These are phyloP conservation scores for Golubevia pallescens DNA, from an alignment of 1,284 basidiomycete genomes.

Conservation along the genomic window DNA sequence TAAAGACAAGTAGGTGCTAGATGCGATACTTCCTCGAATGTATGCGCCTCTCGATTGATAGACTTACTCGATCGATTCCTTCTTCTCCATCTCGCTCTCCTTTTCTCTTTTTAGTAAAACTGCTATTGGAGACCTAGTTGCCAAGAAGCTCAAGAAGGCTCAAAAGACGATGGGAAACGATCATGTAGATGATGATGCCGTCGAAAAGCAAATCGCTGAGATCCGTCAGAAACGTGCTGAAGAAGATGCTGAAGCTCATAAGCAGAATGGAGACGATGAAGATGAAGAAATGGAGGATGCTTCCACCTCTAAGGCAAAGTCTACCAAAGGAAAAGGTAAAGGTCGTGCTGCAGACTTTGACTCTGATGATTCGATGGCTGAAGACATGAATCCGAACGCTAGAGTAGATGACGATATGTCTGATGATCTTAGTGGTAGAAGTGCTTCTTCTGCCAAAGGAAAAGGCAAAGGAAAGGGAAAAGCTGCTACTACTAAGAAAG, in stretches of 20 bases:
- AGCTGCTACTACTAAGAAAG: no score
- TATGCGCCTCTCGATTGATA: background rate
- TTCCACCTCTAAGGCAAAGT: background rate
- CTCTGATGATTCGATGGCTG: constrained; percentile 45
- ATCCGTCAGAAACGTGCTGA: constrained; percentile 8
- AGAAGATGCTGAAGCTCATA: constrained; percentile 11
- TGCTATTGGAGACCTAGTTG: background rate
- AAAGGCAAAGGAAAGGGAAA: no score
- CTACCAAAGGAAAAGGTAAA: constrained; percentile 5
- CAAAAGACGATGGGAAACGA: background rate
- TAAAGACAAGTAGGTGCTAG: constrained; percentile 46
- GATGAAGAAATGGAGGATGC: constrained; percentile 2
- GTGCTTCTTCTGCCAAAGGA: no score
- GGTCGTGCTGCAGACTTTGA: constrained; percentile 6
- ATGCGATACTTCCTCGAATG: background rate
- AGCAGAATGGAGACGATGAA: constrained; percentile 17
- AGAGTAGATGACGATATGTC: constrained; percentile 11
- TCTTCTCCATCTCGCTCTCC: constrained; percentile 1
- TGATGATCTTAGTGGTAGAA: no score
- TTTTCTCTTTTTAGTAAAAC: background rate
- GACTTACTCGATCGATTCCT: background rate
- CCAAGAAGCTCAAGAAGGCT: constrained; percentile 1
- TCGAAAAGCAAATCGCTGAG: background rate
- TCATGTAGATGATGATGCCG: no score
- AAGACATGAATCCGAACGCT: constrained; percentile 21